Conservation (phyloP, 352 stramenopile species). For the Phytophthora syringae region DNA sequence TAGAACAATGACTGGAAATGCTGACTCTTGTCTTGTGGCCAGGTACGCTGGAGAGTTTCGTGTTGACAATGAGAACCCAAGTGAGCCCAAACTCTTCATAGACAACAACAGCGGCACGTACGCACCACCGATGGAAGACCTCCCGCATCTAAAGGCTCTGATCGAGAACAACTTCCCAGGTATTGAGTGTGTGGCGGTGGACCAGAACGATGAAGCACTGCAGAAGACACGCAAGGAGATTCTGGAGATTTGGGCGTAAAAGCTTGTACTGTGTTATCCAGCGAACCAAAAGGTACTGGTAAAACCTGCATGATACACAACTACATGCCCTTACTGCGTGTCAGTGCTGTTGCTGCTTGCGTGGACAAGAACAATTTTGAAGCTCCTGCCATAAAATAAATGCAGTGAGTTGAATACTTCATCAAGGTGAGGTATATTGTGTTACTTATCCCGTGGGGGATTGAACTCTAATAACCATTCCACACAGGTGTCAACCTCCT, state of each 20-base stretch:
- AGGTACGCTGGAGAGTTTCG: constrained; percentile 42
- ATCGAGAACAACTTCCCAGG: constrained; percentile 42
- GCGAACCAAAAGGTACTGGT: background rate
- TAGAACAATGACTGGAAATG: background rate
- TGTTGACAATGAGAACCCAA: constrained; percentile 14
- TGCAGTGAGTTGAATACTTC: too few relatives aligned
- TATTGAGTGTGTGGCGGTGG: constrained; percentile 31
- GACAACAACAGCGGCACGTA: constrained; percentile 51
- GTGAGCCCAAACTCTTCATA: constrained; percentile 32
- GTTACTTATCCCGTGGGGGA: too few relatives aligned
- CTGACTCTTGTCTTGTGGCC: background rate
- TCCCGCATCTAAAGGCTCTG: constrained; percentile 32
- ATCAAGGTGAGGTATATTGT: too few relatives aligned
- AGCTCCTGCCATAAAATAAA: too few relatives aligned
- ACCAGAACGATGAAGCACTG: constrained; percentile 17
- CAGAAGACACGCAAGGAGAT: constrained; percentile 34
- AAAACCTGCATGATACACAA: too few relatives aligned
- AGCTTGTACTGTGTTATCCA: too few relatives aligned
- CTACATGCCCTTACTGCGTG: too few relatives aligned
- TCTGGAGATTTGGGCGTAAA: constrained; percentile 32
- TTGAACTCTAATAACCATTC: too few relatives aligned
- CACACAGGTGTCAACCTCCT: too few relatives aligned
- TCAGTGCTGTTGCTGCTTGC: too few relatives aligned
- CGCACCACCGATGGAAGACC: constrained; percentile 25
- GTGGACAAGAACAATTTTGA: too few relatives aligned